A percentile compares a stretch with the other conserved stretches of the same genome.
Conservation (phyloP, 129 eudicot genomes). For the Flaveria trinervia region DNA sequence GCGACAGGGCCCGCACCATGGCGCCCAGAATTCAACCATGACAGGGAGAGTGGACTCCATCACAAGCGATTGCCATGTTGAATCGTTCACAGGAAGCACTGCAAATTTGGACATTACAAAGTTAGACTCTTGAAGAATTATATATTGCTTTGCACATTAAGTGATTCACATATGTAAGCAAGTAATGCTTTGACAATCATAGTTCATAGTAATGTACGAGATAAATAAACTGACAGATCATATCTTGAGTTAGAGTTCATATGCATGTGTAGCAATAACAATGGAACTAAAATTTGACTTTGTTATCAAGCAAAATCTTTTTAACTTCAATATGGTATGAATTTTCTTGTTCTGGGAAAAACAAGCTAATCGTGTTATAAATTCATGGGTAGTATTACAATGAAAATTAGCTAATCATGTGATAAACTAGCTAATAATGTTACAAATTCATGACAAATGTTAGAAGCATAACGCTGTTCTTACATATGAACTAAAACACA, state of each 20-base stretch:
- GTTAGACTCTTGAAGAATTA: no score
- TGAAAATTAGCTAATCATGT: no score
- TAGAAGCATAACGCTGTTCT: neutral
- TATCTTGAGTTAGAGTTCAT: neutral
- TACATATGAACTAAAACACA: neutral
- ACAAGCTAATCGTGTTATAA: neutral
- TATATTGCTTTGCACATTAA: no score
- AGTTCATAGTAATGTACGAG: neutral
- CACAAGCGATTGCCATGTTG: slow-evolving; percentile 65
- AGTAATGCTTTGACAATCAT: neutral
- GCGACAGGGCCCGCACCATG: slow-evolving; percentile 99
- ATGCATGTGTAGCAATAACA: neutral
- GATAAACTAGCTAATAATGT: neutral
- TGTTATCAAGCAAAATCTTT: no score
- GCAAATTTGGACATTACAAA: slow-evolving; percentile 31
- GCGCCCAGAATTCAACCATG: slow-evolving; percentile 97
- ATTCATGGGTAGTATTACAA: neutral
- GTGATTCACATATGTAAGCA: neutral
- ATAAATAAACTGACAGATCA: neutral
- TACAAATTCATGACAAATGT: neutral
- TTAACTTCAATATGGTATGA: neutral
- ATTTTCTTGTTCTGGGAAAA: neutral
- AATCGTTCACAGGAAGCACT: slow-evolving; percentile 60
- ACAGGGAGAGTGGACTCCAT: slow-evolving; percentile 59
- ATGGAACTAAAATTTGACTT: no score